Evolutionary conservation across 2,329 filamentous ascomycete species (phyloP).

Genomic region (Atkinsonella texensis): DNA sequence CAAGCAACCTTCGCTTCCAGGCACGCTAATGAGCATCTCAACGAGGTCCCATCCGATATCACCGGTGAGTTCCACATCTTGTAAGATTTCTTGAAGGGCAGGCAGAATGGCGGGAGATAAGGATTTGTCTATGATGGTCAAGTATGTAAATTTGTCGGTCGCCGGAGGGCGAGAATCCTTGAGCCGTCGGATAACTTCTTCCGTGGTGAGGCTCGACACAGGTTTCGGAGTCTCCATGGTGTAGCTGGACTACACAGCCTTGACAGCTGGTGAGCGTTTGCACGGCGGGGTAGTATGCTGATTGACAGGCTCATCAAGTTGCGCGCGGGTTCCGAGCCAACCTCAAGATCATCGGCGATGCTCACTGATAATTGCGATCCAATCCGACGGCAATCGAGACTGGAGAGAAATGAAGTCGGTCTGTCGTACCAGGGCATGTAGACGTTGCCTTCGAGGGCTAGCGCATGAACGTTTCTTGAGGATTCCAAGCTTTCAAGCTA

Average conservation of each 20-base stretch:
- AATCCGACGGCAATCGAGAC: background rate
- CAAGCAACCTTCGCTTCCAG: conserved; percentile 58
- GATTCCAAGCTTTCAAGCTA: background rate
- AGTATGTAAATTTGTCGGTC: conserved; percentile 61
- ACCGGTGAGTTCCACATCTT: conserved; percentile 55
- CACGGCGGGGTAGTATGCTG: background rate
- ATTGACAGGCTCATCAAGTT: background rate
- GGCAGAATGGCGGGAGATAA: conserved; percentile 55
- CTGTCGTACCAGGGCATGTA: background rate
- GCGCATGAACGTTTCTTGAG: background rate
- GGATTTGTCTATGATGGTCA: conserved; percentile 66
- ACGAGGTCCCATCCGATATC: conserved; percentile 81
- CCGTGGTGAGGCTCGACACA: conserved; percentile 20
- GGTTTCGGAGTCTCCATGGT: conserved; percentile 2
- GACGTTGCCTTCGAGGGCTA: background rate
- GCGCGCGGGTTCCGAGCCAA: too few species aligned
- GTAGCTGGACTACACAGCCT: background rate
- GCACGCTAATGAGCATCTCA: conserved; percentile 56
- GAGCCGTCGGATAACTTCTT: conserved; percentile 32
- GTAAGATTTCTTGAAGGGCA: conserved; percentile 53
- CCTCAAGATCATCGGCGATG: background rate
- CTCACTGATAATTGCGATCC: too few species aligned
- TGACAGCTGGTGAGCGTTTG: background rate
- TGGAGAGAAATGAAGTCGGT: background rate
- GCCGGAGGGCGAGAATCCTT: conserved; percentile 37